Evolutionary conservation across 805 yeast genomes (phyloP).

Genomic region (Schwanniomyces occidentalis): DNA sequence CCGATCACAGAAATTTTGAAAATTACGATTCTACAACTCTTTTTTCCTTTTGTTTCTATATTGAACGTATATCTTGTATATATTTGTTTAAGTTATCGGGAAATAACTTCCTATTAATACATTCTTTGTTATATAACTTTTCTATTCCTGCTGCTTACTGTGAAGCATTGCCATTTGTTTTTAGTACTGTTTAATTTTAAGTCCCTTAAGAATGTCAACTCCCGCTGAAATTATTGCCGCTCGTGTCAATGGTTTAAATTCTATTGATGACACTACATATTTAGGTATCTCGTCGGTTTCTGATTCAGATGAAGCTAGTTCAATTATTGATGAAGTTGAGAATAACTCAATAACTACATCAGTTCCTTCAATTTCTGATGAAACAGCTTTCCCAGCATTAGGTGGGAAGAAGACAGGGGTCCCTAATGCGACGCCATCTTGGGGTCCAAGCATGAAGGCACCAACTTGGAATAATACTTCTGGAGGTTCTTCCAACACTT

Average conservation of each 20-base stretch:
- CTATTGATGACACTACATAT: constrained; percentile 2
- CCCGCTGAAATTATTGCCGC: constrained; percentile 53
- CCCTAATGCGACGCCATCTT: constrained; percentile 34
- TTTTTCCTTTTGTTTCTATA: no score
- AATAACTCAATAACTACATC: constrained; percentile 11
- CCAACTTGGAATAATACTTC: constrained; percentile 17
- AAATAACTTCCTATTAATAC: no score
- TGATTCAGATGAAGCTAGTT: constrained; percentile 15
- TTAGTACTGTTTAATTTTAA: constrained; percentile 8
- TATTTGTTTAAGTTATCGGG: no score
- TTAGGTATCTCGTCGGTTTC: constrained; percentile 7
- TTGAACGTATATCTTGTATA: no score
- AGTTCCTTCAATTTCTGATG: constrained; percentile 48
- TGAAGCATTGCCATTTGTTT: constrained; percentile 20
- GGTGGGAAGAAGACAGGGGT: constrained; percentile 41
- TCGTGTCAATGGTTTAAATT: constrained; percentile 25
- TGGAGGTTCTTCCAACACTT: constrained; percentile 16
- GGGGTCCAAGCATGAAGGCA: constrained; percentile 39
- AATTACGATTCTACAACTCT: no score
- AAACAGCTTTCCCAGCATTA: constrained; percentile 64
- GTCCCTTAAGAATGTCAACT: constrained; percentile 34
- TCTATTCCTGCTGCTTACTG: constrained; percentile 22
- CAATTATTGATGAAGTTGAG: constrained; percentile 9
- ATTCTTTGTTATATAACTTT: no score
- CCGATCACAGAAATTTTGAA: no score